A percentile compares a stretch with the other conserved stretches of the same genome.
phyloP scores from a whole-genome alignment of 1,284 basidiomycete genomes.

The Somion occarium region DNA sequence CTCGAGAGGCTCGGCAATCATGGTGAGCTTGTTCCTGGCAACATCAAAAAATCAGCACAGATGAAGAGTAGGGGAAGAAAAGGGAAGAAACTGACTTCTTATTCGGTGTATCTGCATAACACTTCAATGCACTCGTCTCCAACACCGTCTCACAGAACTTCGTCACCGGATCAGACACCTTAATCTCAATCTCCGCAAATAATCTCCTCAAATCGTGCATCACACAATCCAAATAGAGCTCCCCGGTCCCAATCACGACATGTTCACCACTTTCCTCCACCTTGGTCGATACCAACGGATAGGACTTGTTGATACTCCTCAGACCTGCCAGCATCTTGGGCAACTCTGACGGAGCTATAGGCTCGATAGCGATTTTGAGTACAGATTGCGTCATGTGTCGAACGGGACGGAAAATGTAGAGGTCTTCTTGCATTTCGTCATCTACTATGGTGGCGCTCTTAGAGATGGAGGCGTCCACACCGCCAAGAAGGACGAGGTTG shows the following conservation, averaged over 20 bases:
- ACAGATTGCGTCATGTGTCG: slow-evolving; percentile 96
- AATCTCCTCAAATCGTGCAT: slow-evolving; percentile 93
- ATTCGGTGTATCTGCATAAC: slow-evolving; percentile 98
- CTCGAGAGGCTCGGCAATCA: slow-evolving; percentile 96
- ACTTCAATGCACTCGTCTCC: slow-evolving; percentile 97
- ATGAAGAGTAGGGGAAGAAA: too few species aligned
- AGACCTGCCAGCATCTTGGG: slow-evolving; percentile 98
- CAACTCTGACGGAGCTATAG: slow-evolving; percentile 94
- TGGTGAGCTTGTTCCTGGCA: slow-evolving; percentile 88
- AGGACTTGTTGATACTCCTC: slow-evolving; percentile 96
- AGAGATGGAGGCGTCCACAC: slow-evolving; percentile 90
- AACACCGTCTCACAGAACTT: slow-evolving; percentile 98
- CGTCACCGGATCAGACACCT: slow-evolving; percentile 98
- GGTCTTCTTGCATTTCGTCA: slow-evolving; percentile 71
- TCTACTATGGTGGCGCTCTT: slow-evolving; percentile 92
- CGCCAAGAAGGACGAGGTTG: slow-evolving; percentile 88
- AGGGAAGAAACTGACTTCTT: slow-evolving; percentile 70
- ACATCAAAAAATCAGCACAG: slow-evolving; percentile 11
- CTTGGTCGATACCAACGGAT: slow-evolving; percentile 91
- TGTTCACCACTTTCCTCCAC: slow-evolving; percentile 99
- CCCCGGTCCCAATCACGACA: slow-evolving; percentile 94
- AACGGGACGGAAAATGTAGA: slow-evolving; percentile 93
- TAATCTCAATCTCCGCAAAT: slow-evolving; percentile 99
- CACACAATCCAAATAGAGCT: slow-evolving; percentile 94
- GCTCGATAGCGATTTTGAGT: slow-evolving; percentile 98